A percentile compares a stretch with the other conserved stretches of the same genome.
Conservation (phyloP, 2,329 filamentous ascomycete species). For the Alternaria incomplexa region DNA sequence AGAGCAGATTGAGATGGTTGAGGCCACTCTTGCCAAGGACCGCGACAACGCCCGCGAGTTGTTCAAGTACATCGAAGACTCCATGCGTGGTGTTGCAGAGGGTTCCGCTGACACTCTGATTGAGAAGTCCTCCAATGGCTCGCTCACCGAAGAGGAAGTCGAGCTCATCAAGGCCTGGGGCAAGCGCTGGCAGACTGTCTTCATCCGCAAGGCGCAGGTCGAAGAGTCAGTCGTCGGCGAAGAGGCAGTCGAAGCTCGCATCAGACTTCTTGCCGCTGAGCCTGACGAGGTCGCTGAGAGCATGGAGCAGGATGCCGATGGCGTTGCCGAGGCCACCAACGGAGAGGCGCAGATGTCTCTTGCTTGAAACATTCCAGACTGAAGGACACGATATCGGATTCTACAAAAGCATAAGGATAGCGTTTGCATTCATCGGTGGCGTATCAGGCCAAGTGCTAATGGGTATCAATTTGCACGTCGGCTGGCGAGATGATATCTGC, state of each 20-base stretch:
- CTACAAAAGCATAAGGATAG: conserved; percentile 4
- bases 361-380: neutral
- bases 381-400: neutral
- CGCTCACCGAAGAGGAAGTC: conserved; percentile 52
- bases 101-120: conserved; percentile 78
- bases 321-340: conserved; percentile 27
- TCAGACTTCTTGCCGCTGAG: conserved; percentile 42
- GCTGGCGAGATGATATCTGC: neutral
- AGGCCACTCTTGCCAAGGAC: conserved; percentile 73
- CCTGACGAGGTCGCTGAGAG: conserved; percentile 27
- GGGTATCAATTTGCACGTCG: neutral
- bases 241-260: conserved; percentile 57
- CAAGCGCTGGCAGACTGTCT: conserved; percentile 83
- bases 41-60: conserved; percentile 76
- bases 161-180: conserved; percentile 80
- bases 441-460: neutral
- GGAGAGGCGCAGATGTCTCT: conserved; percentile 32
- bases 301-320: conserved; percentile 30
- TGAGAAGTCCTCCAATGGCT: conserved; percentile 66
- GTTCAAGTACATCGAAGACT: conserved; percentile 81
- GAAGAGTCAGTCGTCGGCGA: conserved; percentile 76
- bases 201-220: conserved; percentile 79
- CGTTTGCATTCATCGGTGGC: neutral
- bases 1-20: conserved; percentile 65
- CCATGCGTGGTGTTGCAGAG: conserved; percentile 72